A percentile compares a stretch with the other conserved stretches of the same genome.
Conservation (phyloP, 768 basidiomycete genomes). For the Suillus plorans region DNA sequence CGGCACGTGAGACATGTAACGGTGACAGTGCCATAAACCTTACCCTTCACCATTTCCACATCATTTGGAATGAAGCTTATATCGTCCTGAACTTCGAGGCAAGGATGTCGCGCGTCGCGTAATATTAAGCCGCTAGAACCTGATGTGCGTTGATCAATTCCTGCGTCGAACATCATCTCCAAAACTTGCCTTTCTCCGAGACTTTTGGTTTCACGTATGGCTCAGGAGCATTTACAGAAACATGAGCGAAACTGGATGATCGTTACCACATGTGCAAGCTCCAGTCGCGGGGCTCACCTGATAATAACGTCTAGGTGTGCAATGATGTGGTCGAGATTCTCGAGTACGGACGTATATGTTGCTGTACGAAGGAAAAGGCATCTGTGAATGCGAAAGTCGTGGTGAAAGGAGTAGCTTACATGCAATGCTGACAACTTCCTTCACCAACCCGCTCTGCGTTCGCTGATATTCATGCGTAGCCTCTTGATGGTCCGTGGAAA, state of each 20-base stretch:
- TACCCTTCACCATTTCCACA: conserved; percentile 89
- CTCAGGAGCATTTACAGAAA: conserved; percentile 82
- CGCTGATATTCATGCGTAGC: conserved; percentile 66
- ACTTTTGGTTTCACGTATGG: conserved; percentile 87
- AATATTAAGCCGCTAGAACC: conserved; percentile 81
- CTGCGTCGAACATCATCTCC: not conserved
- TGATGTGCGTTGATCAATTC: conserved; percentile 28
- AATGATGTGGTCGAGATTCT: conserved; percentile 76
- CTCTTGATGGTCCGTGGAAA: conserved; percentile 72
- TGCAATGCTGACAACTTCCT: conserved; percentile 91
- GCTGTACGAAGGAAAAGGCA: conserved; percentile 44
- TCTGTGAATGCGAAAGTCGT: not conserved
- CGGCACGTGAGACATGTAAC: not conserved
- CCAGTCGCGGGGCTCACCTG: conserved; percentile 50
- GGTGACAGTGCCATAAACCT: conserved; percentile 12
- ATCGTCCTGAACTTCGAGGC: conserved; percentile 94
- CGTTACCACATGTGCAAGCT: not conserved
- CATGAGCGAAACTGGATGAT: conserved; percentile 77
- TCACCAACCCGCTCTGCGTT: conserved; percentile 81
- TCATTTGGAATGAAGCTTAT: conserved; percentile 95
- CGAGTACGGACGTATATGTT: conserved; percentile 88
- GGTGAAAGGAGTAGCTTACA: conserved; percentile 45
- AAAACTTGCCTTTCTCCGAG: conserved; percentile 62
- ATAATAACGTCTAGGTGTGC: conserved; percentile 91
- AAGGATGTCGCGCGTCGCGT: conserved; percentile 90